Base-by-base conservation (phyloP, 192 early-diverging fungal species). In the Chytriomyces hyalinus region DNA sequence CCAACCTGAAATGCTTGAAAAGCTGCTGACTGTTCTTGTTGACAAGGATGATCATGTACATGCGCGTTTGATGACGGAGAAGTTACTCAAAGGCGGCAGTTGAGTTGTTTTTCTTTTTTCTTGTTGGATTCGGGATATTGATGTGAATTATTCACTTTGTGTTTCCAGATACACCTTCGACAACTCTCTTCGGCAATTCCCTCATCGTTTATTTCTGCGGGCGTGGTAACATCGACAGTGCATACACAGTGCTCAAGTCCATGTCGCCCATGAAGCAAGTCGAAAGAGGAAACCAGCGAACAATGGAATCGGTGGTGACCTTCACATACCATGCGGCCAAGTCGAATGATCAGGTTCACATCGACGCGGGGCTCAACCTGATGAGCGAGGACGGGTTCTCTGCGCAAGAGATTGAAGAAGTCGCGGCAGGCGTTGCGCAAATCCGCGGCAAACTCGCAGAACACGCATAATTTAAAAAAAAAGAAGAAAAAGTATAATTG, bases 241-340 rank as follows among this genome's bases (percentile, higher is more conserved):
- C 68, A 17, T 26, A 26, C 9, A 8, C 8, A n/a, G 60, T 73
- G 26, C 26, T 73, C 10, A 22, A 15, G n/a, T 73, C 71, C 8
- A 62, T 73, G 71, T 8, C 59, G 10, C 71, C 71, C 13, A 26
- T 11, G 71, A 62, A 5, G 43, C 20, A 17, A 17, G 24, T 20
- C 15, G 43, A 43, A 59, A 71, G 2, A 36, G 36, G 36, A 36
- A 36, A 36, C 57, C 26, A 53, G 0, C 71, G 71, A 28, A 49
- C 22, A 24, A 15, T 63, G 53, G 60, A 63, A n/a, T 45, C 28
- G 7, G 44, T 62, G 9, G 20, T 60, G 11, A 10, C 26, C 3
- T 9, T 73, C 45, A 62, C 62, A 17, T 73, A 44, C 44, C 60
- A 73, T 49, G 71, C 71, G 20, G 53, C 71, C 5, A 73, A 62